Conservation (phyloP, 2,329 filamentous ascomycete species). For the Penicillium brasilianum region DNA sequence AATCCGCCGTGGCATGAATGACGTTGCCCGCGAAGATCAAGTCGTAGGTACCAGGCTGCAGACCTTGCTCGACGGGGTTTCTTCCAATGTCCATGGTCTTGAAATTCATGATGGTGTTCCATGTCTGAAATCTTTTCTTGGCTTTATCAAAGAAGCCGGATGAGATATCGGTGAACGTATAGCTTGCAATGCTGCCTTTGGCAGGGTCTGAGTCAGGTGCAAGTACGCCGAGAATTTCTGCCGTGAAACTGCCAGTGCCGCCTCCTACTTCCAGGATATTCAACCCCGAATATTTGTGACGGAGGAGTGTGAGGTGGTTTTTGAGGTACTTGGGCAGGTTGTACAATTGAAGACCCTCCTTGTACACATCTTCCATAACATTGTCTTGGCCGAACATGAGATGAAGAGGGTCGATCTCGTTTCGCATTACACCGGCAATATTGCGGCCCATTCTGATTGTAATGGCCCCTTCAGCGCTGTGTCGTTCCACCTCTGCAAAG, state of each 20-base stretch:
- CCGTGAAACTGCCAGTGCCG: constrained; percentile 39
- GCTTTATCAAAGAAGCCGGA: constrained; percentile 37
- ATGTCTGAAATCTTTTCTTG: constrained; percentile 29
- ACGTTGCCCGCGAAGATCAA: constrained; percentile 43
- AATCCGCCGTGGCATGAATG: constrained; percentile 38
- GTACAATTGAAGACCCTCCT: constrained; percentile 32
- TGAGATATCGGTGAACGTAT: constrained; percentile 42
- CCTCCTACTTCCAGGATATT: constrained; percentile 36
- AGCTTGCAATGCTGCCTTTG: constrained; percentile 24
- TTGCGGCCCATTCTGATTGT: constrained; percentile 38
- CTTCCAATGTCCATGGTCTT: constrained; percentile 37
- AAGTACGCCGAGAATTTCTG: constrained; percentile 25
- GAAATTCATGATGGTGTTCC: constrained; percentile 35
- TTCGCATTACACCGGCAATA: constrained; percentile 34
- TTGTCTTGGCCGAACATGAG: constrained; percentile 42
- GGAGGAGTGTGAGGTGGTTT: constrained; percentile 27
- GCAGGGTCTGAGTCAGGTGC: constrained; percentile 13
- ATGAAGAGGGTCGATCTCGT: constrained; percentile 39
- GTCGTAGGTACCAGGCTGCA: constrained; percentile 37
- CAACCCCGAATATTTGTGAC: constrained; percentile 26
- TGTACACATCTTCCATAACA: constrained; percentile 38
- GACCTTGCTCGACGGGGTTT: constrained; percentile 36
- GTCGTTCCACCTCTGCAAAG: constrained; percentile 27
- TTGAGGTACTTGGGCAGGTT: constrained; percentile 28
- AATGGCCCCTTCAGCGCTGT: constrained; percentile 38